phyloP scores from a whole-genome alignment of 306 rosid species.

The Quercus engelmannii region DNA sequence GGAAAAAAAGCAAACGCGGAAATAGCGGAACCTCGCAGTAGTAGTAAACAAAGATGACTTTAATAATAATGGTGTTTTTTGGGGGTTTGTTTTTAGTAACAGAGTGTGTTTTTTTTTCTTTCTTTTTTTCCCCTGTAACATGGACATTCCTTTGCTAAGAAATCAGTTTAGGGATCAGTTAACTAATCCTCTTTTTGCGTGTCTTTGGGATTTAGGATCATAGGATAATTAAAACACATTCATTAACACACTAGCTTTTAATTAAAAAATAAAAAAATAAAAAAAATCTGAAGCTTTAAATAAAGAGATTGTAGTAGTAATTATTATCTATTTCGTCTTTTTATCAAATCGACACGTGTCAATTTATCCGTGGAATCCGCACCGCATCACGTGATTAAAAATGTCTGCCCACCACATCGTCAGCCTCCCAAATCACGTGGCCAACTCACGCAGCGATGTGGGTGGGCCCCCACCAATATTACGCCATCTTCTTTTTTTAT shows the following conservation, averaged over 20 bases:
- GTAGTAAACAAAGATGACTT: not conserved
- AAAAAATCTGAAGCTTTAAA: not conserved
- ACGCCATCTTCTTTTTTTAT: constrained; percentile 4
- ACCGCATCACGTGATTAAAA: constrained; percentile 75
- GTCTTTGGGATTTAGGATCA: not conserved
- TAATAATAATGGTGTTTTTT: not conserved
- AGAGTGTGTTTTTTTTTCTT: not conserved
- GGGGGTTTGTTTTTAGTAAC: not conserved
- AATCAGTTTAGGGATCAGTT: constrained; percentile 94
- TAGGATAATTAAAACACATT: not conserved
- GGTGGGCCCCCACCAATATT: constrained; percentile 42
- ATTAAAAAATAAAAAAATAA: not conserved
- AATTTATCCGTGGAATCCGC: constrained; percentile 41
- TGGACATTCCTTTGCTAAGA: constrained; percentile 62
- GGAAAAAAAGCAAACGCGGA: constrained; percentile 9
- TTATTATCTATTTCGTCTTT: not conserved
- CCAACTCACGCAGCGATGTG: constrained; percentile 64
- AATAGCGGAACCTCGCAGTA: constrained; percentile 8
- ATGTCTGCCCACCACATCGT: constrained; percentile 44
- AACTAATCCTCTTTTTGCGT: constrained; percentile 48
- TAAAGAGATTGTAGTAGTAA: not conserved
- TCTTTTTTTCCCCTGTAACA: constrained; percentile 12
- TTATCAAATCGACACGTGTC: constrained; percentile 37
- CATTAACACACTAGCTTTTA: not conserved
- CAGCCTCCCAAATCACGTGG: constrained; percentile 76